These are phyloP conservation scores for maize (Zea mays) DNA, from an alignment of 176 grass and related monocot species.

Conservation along the genomic window Zm-B73-REFERENCE-NAM-5.0 NC_050100.1:80076501-80077000, in stretches of 20 bases:
- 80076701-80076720: slow-evolving; percentile 37
- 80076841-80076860: slow-evolving; percentile 92
- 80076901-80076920: slow-evolving; percentile 35
- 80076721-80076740: slow-evolving; percentile 94
- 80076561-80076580: background rate
- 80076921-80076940: slow-evolving; percentile 4
- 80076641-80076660: slow-evolving; percentile 15
- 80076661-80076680: background rate
- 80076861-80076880: slow-evolving; percentile 89
- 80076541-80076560: background rate
- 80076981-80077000: background rate
- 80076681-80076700: slow-evolving; percentile 11
- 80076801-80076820: slow-evolving; percentile 59
- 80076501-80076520: background rate
- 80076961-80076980: background rate
- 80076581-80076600: slow-evolving; percentile 5
- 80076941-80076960: slow-evolving; percentile 4
- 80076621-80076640: background rate
- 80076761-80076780: slow-evolving; percentile 84
- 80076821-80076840: slow-evolving; percentile 75
- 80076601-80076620: background rate
- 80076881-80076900: slow-evolving; percentile 97
- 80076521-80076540: background rate
- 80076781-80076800: slow-evolving; percentile 82
- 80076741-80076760: slow-evolving; percentile 98